Percentiles rank a stretch among this genome's conserved stretches.
Evolutionary conservation across 805 yeast species (phyloP).

Genomic region (Wickerhamiella nectarea): DNA sequence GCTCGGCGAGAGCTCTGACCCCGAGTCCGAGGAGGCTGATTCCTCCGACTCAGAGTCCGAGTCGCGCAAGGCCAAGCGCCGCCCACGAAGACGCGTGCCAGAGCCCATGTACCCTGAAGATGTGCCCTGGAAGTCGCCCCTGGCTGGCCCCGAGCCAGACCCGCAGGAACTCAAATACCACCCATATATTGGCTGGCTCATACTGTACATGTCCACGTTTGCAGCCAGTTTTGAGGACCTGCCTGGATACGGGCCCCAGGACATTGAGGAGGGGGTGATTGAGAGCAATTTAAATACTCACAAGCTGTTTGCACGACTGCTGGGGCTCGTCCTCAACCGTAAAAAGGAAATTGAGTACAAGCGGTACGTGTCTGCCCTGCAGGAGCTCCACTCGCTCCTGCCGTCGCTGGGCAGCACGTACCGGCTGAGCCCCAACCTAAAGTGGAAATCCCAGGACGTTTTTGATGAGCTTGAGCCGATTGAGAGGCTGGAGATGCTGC

Average conservation of each 20-base stretch:
- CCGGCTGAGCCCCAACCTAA: constrained; percentile 9
- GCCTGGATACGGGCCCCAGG: constrained; percentile 28
- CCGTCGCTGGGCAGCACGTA: constrained; percentile 22
- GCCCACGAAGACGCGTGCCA: constrained; percentile 12
- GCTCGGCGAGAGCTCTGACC: neutral
- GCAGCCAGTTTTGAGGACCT: constrained; percentile 22
- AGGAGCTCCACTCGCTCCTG: constrained; percentile 25
- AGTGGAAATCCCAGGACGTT: constrained; percentile 20
- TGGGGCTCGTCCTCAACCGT: constrained; percentile 28
- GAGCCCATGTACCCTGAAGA: constrained; percentile 23
- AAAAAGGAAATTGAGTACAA: constrained; percentile 30
- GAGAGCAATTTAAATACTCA: constrained; percentile 20
- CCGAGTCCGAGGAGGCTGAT: neutral
- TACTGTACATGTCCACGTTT: constrained; percentile 17
- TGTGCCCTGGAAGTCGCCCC: constrained; percentile 19
- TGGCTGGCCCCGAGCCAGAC: constrained; percentile 19
- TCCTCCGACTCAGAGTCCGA: neutral
- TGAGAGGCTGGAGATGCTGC: constrained; percentile 25
- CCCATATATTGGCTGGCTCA: constrained; percentile 23
- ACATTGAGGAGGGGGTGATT: constrained; percentile 27
- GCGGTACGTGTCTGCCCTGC: constrained; percentile 27
- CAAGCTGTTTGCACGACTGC: constrained; percentile 24
- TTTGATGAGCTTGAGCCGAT: constrained; percentile 23
- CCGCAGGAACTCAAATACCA: constrained; percentile 16
- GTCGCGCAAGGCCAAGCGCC: neutral